Conservation (phyloP, 148 eudicot species). For the Oxyria digyna region DNA sequence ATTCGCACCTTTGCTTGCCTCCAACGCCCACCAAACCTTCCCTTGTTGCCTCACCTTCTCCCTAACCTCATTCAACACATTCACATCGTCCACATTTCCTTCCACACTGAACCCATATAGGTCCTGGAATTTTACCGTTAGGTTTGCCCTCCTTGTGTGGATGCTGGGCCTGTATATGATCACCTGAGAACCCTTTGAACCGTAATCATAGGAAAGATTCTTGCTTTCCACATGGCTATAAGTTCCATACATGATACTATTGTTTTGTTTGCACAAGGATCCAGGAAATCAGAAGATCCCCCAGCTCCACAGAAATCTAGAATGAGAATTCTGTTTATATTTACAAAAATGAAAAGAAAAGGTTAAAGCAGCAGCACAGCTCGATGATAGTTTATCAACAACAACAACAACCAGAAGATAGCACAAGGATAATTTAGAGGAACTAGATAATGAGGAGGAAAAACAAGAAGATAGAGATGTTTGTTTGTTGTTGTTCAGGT, state of each 20-base stretch:
- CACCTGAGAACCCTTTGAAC: conserved; percentile 28
- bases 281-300: not conserved
- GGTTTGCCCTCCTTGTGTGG: conserved; percentile 80
- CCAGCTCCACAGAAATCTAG: not conserved
- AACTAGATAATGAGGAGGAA: not conserved
- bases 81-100: conserved; percentile 98
- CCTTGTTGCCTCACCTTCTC: conserved; percentile 91
- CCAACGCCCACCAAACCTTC: conserved; percentile 91
- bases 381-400: not conserved
- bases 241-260: conserved; percentile 31
- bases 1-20: conserved; percentile 79
- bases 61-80: conserved; percentile 90
- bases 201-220: conserved; percentile 26
- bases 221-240: conserved; percentile 34
- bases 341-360: not conserved
- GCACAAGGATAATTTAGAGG: not conserved
- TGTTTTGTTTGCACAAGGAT: not conserved
- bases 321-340: not conserved
- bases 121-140: conserved; percentile 86
- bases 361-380: not conserved
- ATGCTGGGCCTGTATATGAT: conserved; percentile 82
- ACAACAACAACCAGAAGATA: not conserved
- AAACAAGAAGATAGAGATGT: not conserved
- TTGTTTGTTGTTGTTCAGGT: not conserved
- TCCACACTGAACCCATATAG: conserved; percentile 78